Conservation (phyloP, 2,329 filamentous ascomycete species). For the Xylariaceae sp. region DNA sequence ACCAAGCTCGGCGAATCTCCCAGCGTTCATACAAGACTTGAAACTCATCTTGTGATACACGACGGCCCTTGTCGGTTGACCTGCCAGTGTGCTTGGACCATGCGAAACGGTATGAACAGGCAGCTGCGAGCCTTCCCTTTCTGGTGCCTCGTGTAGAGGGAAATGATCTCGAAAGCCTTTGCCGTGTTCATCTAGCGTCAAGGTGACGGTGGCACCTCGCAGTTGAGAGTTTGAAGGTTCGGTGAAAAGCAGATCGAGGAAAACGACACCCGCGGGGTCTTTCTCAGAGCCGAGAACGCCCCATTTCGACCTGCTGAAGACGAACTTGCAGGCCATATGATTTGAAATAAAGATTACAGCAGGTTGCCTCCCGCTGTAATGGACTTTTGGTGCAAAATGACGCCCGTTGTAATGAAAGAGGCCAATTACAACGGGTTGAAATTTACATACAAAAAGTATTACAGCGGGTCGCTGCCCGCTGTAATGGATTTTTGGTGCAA, state of each 20-base stretch:
- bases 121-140: neutral
- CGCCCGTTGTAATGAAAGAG: neutral
- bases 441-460: too few relatives aligned
- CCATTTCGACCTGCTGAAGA: slow-evolving; percentile 2
- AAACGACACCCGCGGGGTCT: slow-evolving; percentile 3
- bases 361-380: neutral
- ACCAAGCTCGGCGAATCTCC: slow-evolving; percentile 13
- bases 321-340: slow-evolving; percentile 1
- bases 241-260: slow-evolving; percentile 1
- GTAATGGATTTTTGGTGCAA: too few relatives aligned
- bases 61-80: slow-evolving; percentile 5
- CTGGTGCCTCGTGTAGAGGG: neutral
- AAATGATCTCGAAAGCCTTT: neutral
- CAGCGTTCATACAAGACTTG: slow-evolving; percentile 11
- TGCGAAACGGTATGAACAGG: slow-evolving; percentile 2
- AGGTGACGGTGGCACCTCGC: neutral
- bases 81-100: slow-evolving; percentile 19
- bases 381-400: neutral
- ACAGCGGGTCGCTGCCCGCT: too few relatives aligned
- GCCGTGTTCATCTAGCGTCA: slow-evolving; percentile 2
- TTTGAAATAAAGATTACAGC: too few relatives aligned
- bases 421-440: too few relatives aligned
- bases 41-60: slow-evolving; percentile 2
- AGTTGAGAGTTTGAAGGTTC: neutral
- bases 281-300: neutral